Evolutionary conservation across 257 asterid genomes (phyloP).

Genomic region (Petunia secreta): DNA sequence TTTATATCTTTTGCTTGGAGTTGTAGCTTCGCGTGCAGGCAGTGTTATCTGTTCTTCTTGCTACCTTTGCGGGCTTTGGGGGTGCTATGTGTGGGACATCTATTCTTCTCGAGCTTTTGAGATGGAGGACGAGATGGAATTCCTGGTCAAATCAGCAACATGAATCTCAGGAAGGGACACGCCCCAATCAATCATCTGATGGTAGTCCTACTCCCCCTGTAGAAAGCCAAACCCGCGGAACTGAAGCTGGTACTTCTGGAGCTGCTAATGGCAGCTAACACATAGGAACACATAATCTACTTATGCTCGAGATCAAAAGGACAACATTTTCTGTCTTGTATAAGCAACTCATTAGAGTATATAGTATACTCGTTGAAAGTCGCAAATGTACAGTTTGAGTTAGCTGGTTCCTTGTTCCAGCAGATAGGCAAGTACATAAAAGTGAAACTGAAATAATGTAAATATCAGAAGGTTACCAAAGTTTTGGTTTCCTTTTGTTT

Average conservation of each 20-base stretch:
- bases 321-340: not conserved
- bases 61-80: constrained; percentile 87
- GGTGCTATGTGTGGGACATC: constrained; percentile 87
- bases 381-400: not conserved
- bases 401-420: not conserved
- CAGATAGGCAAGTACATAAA: not conserved
- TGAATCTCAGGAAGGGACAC: constrained; percentile 37
- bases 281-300: not conserved
- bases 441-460: constrained; percentile 24
- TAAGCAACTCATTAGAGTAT: not conserved
- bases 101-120: constrained; percentile 57
- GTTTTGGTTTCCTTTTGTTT: not conserved
- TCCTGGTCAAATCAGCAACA: constrained; percentile 40
- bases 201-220: constrained; percentile 35
- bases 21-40: constrained; percentile 74
- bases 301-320: not conserved
- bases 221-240: constrained; percentile 38
- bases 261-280: constrained; percentile 35
- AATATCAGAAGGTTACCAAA: not conserved
- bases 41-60: constrained; percentile 73
- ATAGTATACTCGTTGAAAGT: not conserved
- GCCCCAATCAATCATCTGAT: constrained; percentile 44
- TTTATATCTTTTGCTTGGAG: constrained; percentile 21
- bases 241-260: constrained; percentile 37
- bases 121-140: constrained; percentile 55